phyloP scores from a whole-genome alignment of 179 eudicot genomes.

The Pouteria campechiana region DNA sequence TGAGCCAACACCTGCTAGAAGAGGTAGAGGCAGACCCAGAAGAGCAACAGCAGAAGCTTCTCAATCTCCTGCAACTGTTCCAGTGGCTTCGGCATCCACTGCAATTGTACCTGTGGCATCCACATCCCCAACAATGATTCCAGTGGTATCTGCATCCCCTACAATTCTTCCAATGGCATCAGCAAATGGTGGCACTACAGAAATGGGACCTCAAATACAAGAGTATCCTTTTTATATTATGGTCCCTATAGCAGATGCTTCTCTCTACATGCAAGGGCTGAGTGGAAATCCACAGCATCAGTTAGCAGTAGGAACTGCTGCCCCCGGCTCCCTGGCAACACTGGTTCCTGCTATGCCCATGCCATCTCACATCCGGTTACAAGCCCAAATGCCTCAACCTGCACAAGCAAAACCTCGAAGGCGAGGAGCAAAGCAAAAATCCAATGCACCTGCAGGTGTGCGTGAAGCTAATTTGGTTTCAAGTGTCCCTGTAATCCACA shows the following conservation, averaged over 20 bases:
- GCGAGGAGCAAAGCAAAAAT: constrained; percentile 51
- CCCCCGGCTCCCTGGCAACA: constrained; percentile 15
- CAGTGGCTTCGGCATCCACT: constrained; percentile 22
- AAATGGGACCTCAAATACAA: constrained; percentile 8
- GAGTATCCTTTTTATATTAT: too few species aligned
- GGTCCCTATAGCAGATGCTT: constrained; percentile 17
- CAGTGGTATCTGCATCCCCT: too few species aligned
- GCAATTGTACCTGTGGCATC: too few species aligned
- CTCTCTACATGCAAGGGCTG: constrained; percentile 15
- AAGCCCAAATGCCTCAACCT: constrained; percentile 39
- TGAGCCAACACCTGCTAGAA: too few species aligned
- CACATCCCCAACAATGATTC: too few species aligned
- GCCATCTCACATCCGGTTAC: constrained; percentile 31
- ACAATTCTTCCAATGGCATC: too few species aligned
- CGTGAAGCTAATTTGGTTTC: too few species aligned
- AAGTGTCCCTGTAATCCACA: too few species aligned
- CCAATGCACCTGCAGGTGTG: constrained; percentile 11
- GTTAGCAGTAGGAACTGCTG: too few species aligned
- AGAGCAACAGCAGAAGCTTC: constrained; percentile 25
- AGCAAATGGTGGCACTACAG: constrained; percentile 9
- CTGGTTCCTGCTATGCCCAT: constrained; percentile 16
- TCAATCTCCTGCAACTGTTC: constrained; percentile 16
- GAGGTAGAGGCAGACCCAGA: constrained; percentile 97
- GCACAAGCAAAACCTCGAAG: constrained; percentile 39
- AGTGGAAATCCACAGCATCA: constrained; percentile 18